Percentiles rank a stretch among this genome's conserved stretches.
These are phyloP conservation scores for Pelargonium fulgidum DNA, from an alignment of 441 rosid species.

Conservation along the genomic window DNA sequence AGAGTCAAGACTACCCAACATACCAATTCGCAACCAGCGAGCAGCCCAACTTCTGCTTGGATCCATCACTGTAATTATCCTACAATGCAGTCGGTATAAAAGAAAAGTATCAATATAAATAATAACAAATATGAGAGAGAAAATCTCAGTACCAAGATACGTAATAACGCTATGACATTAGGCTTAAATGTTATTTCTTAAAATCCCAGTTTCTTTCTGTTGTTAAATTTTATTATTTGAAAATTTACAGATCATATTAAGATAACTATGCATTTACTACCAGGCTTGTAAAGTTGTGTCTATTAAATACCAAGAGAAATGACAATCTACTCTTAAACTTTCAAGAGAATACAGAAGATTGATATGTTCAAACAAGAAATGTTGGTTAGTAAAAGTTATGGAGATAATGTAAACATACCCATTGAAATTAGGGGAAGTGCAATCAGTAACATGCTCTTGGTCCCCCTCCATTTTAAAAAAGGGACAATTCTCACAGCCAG, in stretches of 20 bases:
- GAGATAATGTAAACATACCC: slow-evolving; percentile 39
- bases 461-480: slow-evolving; percentile 93
- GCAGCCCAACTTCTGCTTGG: slow-evolving; percentile 91
- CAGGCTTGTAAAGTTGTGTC: background rate
- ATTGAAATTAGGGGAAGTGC: slow-evolving; percentile 85
- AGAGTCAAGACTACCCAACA: slow-evolving; percentile 12
- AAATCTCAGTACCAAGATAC: background rate
- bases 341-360: background rate
- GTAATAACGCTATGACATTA: background rate
- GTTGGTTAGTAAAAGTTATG: background rate
- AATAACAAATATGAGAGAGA: no score
- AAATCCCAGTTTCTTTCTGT: background rate
- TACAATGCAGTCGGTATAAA: slow-evolving; percentile 18
- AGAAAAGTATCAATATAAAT: background rate
- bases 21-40: slow-evolving; percentile 87
- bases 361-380: background rate
- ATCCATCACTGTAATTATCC: slow-evolving; percentile 89
- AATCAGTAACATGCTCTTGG: slow-evolving; percentile 75
- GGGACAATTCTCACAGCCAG: slow-evolving; percentile 87
- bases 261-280: background rate
- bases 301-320: background rate
- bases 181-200: background rate
- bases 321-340: background rate
- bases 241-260: background rate
- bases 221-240: background rate